Base-by-base conservation (phyloP, 1,284 basidiomycete genomes). In the Kalmanozyma brasiliensis region DNA sequence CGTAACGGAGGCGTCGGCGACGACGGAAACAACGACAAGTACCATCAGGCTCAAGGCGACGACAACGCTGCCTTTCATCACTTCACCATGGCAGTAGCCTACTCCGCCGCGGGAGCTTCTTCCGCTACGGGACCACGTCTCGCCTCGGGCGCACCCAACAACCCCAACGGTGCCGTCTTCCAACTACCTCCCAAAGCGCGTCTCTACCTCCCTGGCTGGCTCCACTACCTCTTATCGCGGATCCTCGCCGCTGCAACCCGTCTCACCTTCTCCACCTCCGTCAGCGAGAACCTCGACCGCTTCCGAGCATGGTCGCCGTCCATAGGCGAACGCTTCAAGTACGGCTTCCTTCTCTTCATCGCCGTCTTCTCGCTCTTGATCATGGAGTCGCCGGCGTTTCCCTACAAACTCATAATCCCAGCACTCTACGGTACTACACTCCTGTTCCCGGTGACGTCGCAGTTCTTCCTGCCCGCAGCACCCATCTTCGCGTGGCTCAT, bases 381-480 rank as follows among this genome's bases (percentile, higher is more conserved):
- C 68, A 94, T 96, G 90, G 83, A 86, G 52, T 84, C 84, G 0
- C 90, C 91, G 0, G 47, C 60, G 1, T 89, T 90, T 76, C 88
- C 91, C 6, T 83, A 88, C 78, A 96, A 95, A 82, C 86, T 97
- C 38, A 69, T 86, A 58, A 90, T 98, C 76, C 91, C 93, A n/a
- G 53, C 88, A 13, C 83, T 90, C 33, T 96, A 91, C 84, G 81
- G 83, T 40, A 78, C 86, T 32, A 89, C 87, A 13, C 85, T 96
- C 49, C 84, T 93, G 52, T 82, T 98, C 36, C 95, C 95, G 0
- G 85, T 95, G 61, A 94, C 94, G 0, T 91, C 88, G 30, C 95
- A 98, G 83, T 94, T 98, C 84, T 89, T 97, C 84, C 76, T 94
- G 34, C 94, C 93, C 0, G 94, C 92, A 0, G 90, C 89, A 0